Evolutionary conservation across 192 early-diverging fungal genomes (phyloP), one percentile per base, ranked within the genome.

Genomic region (Lunasporangiospora selenospora): DNA sequence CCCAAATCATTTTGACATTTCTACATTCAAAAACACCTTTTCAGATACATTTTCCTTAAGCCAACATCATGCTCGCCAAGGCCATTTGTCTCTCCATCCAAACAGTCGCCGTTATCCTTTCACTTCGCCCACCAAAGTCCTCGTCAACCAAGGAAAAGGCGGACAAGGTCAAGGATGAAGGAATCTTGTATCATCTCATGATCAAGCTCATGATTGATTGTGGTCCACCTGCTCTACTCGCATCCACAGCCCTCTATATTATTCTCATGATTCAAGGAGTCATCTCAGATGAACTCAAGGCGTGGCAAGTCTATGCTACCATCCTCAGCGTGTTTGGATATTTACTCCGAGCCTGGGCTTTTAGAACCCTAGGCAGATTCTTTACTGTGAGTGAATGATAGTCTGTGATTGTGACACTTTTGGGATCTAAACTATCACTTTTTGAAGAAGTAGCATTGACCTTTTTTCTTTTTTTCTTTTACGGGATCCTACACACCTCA

Each of bases 341-440:
- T 23, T 12, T 46, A 7, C 51, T 67, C 2, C 23, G 65, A 0
- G 10, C 29, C 1, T 67, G 65, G 65, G 36, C 57, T 1, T 67
- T 67, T 34, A 53, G 36, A 32, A 54, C 51, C 19, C 29, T 67
- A 21, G 57, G 56, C 33, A 45, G 57, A 10, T 67, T 67, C 50
- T 67, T 67, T 16, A 67, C 65, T 18, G 65, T 67, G 46, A 59
- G 57, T 59, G n/a, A n/a, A n/a, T n/a, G n/a, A n/a, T n/a, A n/a
- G n/a, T n/a, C n/a, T n/a, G n/a, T n/a, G n/a, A n/a, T n/a, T n/a
- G n/a, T n/a, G n/a, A n/a, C n/a, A n/a, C n/a, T n/a, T n/a, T n/a
- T n/a, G n/a, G n/a, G n/a, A n/a, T n/a, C n/a, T n/a, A n/a, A n/a
- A n/a, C n/a, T n/a, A n/a, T n/a, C n/a, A 31, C 10, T 18, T 34